A percentile compares a stretch with the other conserved stretches of the same genome.
Evolutionary conservation across 805 yeast genomes (phyloP).

Genomic region (Teunomyces panamensis): DNA sequence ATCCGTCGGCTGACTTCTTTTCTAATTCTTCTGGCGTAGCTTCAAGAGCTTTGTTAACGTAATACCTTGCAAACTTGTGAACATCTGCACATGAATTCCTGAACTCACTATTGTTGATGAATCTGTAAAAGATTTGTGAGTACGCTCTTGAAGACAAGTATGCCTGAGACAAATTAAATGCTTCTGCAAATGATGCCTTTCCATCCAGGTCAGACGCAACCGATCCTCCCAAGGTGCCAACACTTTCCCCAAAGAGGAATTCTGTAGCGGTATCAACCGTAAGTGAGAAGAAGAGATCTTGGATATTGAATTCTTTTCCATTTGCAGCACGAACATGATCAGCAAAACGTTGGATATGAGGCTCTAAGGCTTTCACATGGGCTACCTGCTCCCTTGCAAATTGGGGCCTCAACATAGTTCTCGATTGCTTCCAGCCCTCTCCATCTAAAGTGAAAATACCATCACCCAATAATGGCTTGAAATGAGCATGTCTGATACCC

Average conservation of each 20-base stretch:
- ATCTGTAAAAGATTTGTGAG: constrained; percentile 20
- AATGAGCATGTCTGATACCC: constrained; percentile 20
- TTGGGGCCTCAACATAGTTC: constrained; percentile 28
- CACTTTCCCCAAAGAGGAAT: constrained; percentile 40
- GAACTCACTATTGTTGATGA: constrained; percentile 24
- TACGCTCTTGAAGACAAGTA: constrained; percentile 34
- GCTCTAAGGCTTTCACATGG: constrained; percentile 24
- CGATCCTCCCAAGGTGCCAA: constrained; percentile 20
- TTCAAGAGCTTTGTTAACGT: constrained; percentile 13
- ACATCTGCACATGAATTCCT: constrained; percentile 28
- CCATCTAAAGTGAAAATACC: constrained; percentile 29
- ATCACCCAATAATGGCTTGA: constrained; percentile 21
- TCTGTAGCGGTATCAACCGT: constrained; percentile 42
- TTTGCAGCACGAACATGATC: constrained; percentile 13
- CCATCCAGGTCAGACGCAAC: constrained; percentile 13
- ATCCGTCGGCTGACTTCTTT: constrained; percentile 16
- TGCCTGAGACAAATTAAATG: constrained; percentile 32
- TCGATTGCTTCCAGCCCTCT: constrained; percentile 26
- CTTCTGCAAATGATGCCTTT: constrained; percentile 30
- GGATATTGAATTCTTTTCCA: constrained; percentile 31
- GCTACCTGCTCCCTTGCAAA: constrained; percentile 26
- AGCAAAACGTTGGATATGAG: constrained; percentile 17
- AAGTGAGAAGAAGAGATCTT: constrained; percentile 30
- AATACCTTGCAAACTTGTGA: constrained; percentile 24
- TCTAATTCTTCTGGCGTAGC: constrained; percentile 14